Conservation (phyloP, 176 grass and related monocot species). For the Oryza coarctata region DNA sequence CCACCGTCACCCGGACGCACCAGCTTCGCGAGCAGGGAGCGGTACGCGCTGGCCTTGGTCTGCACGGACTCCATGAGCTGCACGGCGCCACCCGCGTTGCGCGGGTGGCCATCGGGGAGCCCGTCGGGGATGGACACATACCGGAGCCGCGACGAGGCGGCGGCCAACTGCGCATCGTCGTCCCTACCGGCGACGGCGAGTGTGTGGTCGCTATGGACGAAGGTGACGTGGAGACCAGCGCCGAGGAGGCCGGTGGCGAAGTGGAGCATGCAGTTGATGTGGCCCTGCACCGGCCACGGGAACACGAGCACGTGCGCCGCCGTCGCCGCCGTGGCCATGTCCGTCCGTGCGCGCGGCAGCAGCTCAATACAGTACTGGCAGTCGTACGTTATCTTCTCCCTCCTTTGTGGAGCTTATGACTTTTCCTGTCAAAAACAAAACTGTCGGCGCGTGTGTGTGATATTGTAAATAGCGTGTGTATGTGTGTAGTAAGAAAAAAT, state of each 20-base stretch:
- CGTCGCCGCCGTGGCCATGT: neutral
- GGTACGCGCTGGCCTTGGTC: neutral
- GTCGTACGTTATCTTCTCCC: no score
- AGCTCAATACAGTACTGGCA: no score
- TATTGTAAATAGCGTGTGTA: no score
- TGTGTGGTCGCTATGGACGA: conserved; percentile 47
- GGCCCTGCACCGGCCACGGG: conserved; percentile 49
- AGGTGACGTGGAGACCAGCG: conserved; percentile 43
- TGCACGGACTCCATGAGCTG: conserved; percentile 20
- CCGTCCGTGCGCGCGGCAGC: neutral
- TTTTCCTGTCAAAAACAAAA: no score
- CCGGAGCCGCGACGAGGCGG: conserved; percentile 23
- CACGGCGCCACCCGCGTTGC: neutral
- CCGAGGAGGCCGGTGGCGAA: conserved; percentile 39
- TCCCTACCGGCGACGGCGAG: neutral
- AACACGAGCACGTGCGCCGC: conserved; percentile 44
- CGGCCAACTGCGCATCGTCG: neutral
- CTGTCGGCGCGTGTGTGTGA: no score
- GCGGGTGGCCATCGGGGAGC: conserved; percentile 32
- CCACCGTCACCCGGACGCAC: conserved; percentile 22
- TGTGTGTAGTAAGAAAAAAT: no score
- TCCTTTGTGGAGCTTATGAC: no score
- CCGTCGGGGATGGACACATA: conserved; percentile 50
- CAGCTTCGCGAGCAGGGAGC: conserved; percentile 36
- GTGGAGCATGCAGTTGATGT: conserved; percentile 51